Evolutionary conservation across 1,139 yeast genomes (phyloP).

Genomic region (Yamadazyma friedrichii): DNA sequence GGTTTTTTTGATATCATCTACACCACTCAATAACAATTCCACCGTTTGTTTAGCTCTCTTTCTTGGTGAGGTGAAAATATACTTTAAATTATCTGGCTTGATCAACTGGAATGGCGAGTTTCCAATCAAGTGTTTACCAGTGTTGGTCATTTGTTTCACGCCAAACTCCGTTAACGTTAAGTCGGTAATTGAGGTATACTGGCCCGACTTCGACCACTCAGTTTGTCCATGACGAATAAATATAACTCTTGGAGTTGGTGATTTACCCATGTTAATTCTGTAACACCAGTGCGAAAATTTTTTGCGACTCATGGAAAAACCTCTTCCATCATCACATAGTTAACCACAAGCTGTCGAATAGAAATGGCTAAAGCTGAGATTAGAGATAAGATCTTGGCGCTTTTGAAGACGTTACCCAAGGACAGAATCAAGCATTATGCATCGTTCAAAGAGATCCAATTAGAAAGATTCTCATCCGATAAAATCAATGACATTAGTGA

Average conservation of each 20-base stretch:
- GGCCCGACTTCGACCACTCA: conserved; percentile 93
- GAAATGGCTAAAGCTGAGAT: conserved; percentile 26
- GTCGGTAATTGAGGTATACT: conserved; percentile 85
- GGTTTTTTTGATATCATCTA: conserved; percentile 48
- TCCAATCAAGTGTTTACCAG: conserved; percentile 73
- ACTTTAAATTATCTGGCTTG: conserved; percentile 60
- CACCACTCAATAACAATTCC: conserved; percentile 49
- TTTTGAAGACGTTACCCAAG: conserved; percentile 53
- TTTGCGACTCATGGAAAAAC: neutral
- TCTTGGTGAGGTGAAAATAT: conserved; percentile 78
- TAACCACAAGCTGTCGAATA: too few species aligned
- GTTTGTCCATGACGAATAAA: conserved; percentile 90
- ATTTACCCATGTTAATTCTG: conserved; percentile 10
- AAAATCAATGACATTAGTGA: conserved; percentile 34
- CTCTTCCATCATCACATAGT: neutral
- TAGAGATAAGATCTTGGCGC: conserved; percentile 35
- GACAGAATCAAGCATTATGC: conserved; percentile 67
- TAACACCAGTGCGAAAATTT: conserved; percentile 1
- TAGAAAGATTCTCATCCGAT: conserved; percentile 45
- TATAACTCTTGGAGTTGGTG: conserved; percentile 68
- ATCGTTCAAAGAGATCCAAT: conserved; percentile 64
- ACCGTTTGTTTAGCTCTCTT: conserved; percentile 74
- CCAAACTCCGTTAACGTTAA: conserved; percentile 77
- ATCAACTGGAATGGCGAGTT: conserved; percentile 50
- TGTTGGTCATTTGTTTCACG: conserved; percentile 66